Conservation (phyloP, 2,329 filamentous ascomycete genomes). For the Penicillium palitans region DNA sequence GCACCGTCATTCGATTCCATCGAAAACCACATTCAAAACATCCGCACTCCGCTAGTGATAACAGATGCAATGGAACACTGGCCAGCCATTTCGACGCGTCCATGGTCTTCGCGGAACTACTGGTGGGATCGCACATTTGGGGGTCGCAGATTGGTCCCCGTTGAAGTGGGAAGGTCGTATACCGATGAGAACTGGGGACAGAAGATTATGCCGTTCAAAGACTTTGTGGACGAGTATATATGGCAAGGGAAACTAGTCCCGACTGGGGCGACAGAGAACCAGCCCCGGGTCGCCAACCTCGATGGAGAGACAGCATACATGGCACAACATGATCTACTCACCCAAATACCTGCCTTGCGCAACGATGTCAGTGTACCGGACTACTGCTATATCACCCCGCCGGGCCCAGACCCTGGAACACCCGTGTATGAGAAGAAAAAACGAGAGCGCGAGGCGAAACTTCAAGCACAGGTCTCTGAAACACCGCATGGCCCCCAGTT, state of each 20-base stretch:
- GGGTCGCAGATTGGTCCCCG: conserved; percentile 77
- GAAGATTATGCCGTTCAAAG: conserved; percentile 69
- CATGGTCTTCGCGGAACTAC: conserved; percentile 75
- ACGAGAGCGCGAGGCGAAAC: conserved; percentile 22
- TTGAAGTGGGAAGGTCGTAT: conserved; percentile 85
- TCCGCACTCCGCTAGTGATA: conserved; percentile 66
- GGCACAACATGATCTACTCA: conserved; percentile 85
- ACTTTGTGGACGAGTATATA: conserved; percentile 68
- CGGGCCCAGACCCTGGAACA: conserved; percentile 53
- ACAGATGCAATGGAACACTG: conserved; percentile 65
- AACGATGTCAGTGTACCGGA: conserved; percentile 79
- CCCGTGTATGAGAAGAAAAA: conserved; percentile 46
- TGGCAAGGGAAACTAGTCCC: conserved; percentile 23
- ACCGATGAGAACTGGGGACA: conserved; percentile 85
- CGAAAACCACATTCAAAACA: conserved; percentile 57
- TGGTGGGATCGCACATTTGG: conserved; percentile 71
- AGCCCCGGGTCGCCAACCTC: conserved; percentile 6
- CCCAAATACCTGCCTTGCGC: conserved; percentile 74
- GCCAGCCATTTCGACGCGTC: conserved; percentile 69
- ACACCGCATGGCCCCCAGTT: not conserved
- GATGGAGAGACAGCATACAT: conserved; percentile 67
- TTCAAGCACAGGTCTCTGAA: not conserved
- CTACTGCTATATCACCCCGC: conserved; percentile 74
- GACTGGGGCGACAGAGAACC: conserved; percentile 4
- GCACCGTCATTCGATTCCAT: conserved; percentile 60